Base-by-base conservation (phyloP, 2,329 filamentous ascomycete genomes). In the Beauveria pseudobassiana region DNA sequence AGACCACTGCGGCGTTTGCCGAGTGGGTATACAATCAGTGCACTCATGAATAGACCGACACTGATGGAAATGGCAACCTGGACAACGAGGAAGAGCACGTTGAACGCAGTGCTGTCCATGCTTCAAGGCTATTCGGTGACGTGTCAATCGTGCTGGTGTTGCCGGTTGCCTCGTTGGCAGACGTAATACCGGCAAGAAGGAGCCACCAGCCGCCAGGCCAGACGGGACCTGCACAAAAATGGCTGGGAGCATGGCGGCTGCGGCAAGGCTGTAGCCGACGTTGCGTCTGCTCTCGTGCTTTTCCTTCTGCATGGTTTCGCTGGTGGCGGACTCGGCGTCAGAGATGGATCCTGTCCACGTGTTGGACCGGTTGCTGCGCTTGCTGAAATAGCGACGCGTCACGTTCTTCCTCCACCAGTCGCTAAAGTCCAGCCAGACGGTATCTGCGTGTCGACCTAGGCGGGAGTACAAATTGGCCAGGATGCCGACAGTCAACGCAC, bases 171-270 rank as follows among this genome's bases (percentile, higher is more conserved):
- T 80, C 75, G 64, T 87, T 77, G 0, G 85, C 85, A 6, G 78
- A 80, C 5, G 77, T 78, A 60, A 88, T 74, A 18, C 85, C 84
- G 8, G 82, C 80, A 5, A 87, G 72, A 20, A 87, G 73, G 82
- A 85, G 1, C 84, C 84, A 30, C 79, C 78, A 0, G 82, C 83
- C 3, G 85, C 85, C n/a, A 87, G 74, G 30, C 84, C 83, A 22
- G 81, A 84, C 0, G 85, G 85, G 28, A 87, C 85, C 65, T 86
- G 84, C 2, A 87, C 82, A 65, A 96, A 96, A 65, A 96, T 96
- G 5, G 89, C 92, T 0, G 92, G 92, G 10, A 96, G 77, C 80
- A 96, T 90, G 1, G 90, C 88, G 0, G 91, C 90, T 0, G 91
- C 91, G 0, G 92, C 92, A 2, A 96, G 83, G 1, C 89, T 89